Evolutionary conservation across 305 asterid species (phyloP).

Genomic region (Fraxinus ornus): DNA sequence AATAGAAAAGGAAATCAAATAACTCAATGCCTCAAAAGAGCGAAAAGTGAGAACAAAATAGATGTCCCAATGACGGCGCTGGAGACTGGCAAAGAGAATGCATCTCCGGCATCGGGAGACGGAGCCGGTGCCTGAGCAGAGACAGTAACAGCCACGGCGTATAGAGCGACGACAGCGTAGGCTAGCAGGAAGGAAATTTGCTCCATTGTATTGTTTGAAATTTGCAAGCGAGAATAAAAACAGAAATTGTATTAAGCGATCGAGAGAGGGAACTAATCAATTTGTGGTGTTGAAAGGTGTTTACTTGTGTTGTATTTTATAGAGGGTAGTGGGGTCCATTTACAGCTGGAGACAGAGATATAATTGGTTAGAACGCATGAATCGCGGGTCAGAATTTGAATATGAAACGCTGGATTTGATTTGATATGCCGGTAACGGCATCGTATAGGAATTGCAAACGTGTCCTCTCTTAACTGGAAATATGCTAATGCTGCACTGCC

Average conservation of each 20-base stretch:
- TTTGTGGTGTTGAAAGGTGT: not conserved
- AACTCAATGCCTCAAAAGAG: constrained; percentile 38
- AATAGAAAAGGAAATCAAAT: not conserved
- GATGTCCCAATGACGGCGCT: constrained; percentile 35
- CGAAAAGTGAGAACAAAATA: constrained; percentile 35
- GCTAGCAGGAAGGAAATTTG: constrained; percentile 31
- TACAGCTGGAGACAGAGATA: constrained; percentile 43
- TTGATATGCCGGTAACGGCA: constrained; percentile 30
- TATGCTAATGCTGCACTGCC: not conserved
- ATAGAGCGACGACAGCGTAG: constrained; percentile 29
- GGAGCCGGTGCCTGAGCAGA: constrained; percentile 50
- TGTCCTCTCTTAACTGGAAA: not conserved
- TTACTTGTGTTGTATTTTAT: constrained; percentile 20
- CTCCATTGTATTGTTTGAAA: constrained; percentile 32
- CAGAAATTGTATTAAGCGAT: not conserved
- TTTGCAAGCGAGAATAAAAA: not conserved
- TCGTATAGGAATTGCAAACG: constrained; percentile 26
- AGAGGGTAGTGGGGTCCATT: constrained; percentile 23
- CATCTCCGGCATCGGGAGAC: constrained; percentile 48
- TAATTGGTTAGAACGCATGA: not conserved
- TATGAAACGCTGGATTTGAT: constrained; percentile 8
- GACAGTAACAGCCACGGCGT: constrained; percentile 29
- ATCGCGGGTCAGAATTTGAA: constrained; percentile 1
- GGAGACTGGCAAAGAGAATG: constrained; percentile 37
- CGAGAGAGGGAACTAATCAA: not conserved